These are phyloP conservation scores for Hypoxylon sp. DNA, from an alignment of 2,329 filamentous ascomycete genomes.

Conservation along the genomic window DNA sequence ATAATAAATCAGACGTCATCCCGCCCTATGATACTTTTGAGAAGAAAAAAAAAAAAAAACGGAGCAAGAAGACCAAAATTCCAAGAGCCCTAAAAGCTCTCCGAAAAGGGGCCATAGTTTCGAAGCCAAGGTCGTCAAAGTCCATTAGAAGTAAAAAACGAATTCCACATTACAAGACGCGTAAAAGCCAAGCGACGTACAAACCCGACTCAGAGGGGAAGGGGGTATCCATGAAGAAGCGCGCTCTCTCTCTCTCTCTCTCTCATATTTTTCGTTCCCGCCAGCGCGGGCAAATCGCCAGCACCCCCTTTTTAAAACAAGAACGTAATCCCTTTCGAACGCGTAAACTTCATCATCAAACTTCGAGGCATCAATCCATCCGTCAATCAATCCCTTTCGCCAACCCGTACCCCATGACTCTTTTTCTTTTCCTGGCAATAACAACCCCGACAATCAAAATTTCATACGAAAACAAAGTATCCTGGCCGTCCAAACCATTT, in stretches of 20 bases:
- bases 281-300: constrained; percentile 21
- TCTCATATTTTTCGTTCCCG: constrained; percentile 35
- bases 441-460: constrained; percentile 17
- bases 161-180: constrained; percentile 47
- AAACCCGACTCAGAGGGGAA: constrained; percentile 40
- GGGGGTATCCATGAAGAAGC: constrained; percentile 50
- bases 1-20: constrained; percentile 10
- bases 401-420: constrained; percentile 17
- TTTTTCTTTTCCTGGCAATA: constrained; percentile 23
- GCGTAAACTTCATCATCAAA: constrained; percentile 36
- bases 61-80: not conserved
- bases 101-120: not conserved
- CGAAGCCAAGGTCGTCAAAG: constrained; percentile 9
- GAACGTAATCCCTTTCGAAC: constrained; percentile 16
- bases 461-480: constrained; percentile 24
- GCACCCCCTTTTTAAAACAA: constrained; percentile 17
- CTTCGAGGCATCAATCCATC: constrained; percentile 17
- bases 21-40: constrained; percentile 14
- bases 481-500: constrained; percentile 15
- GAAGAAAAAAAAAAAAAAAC: not conserved
- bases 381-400: constrained; percentile 23
- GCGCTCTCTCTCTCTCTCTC: not conserved
- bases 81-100: too few relatives aligned
- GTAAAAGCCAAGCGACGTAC: constrained; percentile 29
- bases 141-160: constrained; percentile 31